These are phyloP conservation scores for Medicago ruthenica DNA, from an alignment of 306 rosid species.

Conservation along the genomic window DNA sequence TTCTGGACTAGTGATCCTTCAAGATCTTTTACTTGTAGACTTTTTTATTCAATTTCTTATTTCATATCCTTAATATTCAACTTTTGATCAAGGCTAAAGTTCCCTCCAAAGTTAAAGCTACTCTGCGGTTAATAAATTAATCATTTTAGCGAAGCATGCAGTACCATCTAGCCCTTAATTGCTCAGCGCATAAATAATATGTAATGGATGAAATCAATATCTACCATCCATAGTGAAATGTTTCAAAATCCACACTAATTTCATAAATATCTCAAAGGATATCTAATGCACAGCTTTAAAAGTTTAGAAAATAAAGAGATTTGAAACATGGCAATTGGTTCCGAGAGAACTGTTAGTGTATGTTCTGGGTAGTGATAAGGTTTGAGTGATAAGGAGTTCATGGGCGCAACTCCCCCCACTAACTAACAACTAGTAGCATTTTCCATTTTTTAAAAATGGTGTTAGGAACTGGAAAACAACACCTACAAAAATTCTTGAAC, in stretches of 20 bases:
- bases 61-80: neutral
- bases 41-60: neutral
- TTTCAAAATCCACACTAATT: constrained; percentile 10
- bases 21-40: neutral
- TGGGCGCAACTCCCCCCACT: neutral
- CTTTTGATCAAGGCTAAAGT: constrained; percentile 10
- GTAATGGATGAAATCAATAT: constrained; percentile 19
- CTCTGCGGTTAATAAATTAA: neutral
- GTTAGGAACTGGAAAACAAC: constrained; percentile 3
- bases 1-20: neutral
- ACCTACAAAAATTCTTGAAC: neutral
- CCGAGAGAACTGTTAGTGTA: constrained; percentile 3
- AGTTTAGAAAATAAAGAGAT: constrained; percentile 9
- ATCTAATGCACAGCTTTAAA: neutral
- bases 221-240: constrained; percentile 7
- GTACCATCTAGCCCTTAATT: neutral
- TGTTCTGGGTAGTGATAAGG: neutral
- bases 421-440: neutral
- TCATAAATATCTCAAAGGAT: constrained; percentile 6
- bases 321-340: neutral
- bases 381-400: neutral
- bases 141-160: neutral
- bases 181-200: neutral
- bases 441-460: neutral
- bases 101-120: constrained; percentile 5